Evolutionary conservation across 371 early-diverging fungal genomes (phyloP).

Genomic region (Batkoa obscura): DNA sequence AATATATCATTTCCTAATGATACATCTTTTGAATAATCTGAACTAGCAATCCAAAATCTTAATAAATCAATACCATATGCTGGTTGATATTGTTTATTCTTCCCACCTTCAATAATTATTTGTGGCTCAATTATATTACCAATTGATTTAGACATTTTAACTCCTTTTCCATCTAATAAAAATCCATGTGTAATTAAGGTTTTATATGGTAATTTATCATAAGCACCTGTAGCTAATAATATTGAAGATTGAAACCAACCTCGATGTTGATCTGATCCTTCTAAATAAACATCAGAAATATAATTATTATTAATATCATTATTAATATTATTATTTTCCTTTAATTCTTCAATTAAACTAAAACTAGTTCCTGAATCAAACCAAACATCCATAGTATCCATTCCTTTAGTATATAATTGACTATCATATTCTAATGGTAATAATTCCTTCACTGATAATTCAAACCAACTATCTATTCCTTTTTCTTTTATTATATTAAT

Average conservation of each 20-base stretch:
- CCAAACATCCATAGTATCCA: constrained; percentile 91
- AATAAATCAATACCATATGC: constrained; percentile 71
- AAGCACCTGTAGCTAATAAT: constrained; percentile 61
- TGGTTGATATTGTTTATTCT: constrained; percentile 21
- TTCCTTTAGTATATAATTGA: constrained; percentile 34
- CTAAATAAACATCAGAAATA: constrained; percentile 75
- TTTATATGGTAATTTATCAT: constrained; percentile 58
- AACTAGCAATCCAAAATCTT: constrained; percentile 65
- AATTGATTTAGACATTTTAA: constrained; percentile 88
- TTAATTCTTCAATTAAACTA: constrained; percentile 40
- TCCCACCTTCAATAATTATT: constrained; percentile 45
- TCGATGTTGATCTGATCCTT: constrained; percentile 90
- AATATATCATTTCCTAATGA: constrained; percentile 41
- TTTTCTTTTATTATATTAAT: constrained; percentile 29
- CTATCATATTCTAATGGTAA: constrained; percentile 42
- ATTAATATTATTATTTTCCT: constrained; percentile 9
- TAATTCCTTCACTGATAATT: constrained; percentile 39
- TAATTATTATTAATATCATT: constrained; percentile 2
- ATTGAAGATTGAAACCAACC: constrained; percentile 96
- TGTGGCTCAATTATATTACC: constrained; percentile 76
- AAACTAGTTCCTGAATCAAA: constrained; percentile 87
- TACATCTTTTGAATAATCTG: constrained; percentile 65
- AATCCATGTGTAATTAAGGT: constrained; percentile 86
- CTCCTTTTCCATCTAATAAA: constrained; percentile 69
- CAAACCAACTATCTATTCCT: constrained; percentile 71